Evolutionary conservation across 2,329 filamentous ascomycete genomes (phyloP), one percentile per base, ranked within the genome.

Genomic region (Mycogone perniciosa): DNA sequence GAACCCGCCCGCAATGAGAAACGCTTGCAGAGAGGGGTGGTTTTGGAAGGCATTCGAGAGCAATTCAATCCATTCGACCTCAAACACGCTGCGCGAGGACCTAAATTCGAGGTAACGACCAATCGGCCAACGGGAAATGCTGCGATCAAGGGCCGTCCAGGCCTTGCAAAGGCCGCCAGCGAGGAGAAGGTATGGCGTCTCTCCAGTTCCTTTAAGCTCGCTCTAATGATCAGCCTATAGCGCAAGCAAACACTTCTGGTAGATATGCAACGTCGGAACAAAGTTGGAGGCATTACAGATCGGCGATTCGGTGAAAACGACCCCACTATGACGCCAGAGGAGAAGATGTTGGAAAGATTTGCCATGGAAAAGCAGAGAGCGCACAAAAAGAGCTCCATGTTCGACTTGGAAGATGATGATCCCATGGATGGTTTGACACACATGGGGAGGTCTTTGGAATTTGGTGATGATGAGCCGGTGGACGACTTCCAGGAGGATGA

Each of bases 21-120:
- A 69, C 84, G 88, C 54, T 78, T 89, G 29, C 82, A 89, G 66
- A 82, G 86, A 64, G 81, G 86, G 63, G 85, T 83, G 50, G 88
- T 90, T 11, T 77, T 99, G 56, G 84, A 88, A 60, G 82, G 81
- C 51, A 96, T 99, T 66, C 86, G 93, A 64, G 91, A 97, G 63
- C 86, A 91, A 59, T 97, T 97, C 80, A 99, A 99, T 67, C 93
- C 93, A 0, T 99, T 99, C 70, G 93, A 99, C 65, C 81, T 96
- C 66, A 95, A 95, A 70, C 82, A 87, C 52, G 83, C 86, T 38
- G 77, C 84, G 1, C 80, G 86, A 53, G 87, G 85, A 0, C 84
- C 84, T 51, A 97, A 97, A 63, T 95, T 95, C 57, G 84, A 92
- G 40, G 85, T 91, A 41, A 90, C 88, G 0, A 91, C 79, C 48